phyloP scores from a whole-genome alignment of 148 eudicot genomes.

The Rhododendron griersonianum region DNA sequence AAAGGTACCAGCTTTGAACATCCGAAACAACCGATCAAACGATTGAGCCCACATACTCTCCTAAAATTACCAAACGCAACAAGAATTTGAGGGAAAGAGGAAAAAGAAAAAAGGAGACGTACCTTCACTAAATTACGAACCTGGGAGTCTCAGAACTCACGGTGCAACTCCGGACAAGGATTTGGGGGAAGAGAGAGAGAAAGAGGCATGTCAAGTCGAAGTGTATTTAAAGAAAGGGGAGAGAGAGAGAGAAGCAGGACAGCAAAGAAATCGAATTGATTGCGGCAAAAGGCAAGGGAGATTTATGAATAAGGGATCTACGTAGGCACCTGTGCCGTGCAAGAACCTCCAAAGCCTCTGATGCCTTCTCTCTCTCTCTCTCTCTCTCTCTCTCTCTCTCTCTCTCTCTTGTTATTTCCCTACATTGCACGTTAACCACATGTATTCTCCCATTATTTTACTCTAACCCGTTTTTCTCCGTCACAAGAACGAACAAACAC shows the following conservation, averaged over 20 bases:
- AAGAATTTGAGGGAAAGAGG: background rate
- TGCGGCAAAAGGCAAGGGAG: slow-evolving; percentile 67
- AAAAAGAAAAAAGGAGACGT: background rate
- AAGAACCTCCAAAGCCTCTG: slow-evolving; percentile 42
- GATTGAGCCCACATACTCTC: background rate
- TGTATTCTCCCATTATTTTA: slow-evolving; percentile 14
- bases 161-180: background rate
- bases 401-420: slow-evolving; percentile 21
- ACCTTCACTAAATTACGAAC: slow-evolving; percentile 16
- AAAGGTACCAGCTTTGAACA: slow-evolving; percentile 11
- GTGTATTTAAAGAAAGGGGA: background rate
- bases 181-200: background rate
- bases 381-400: slow-evolving; percentile 5
- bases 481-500: background rate
- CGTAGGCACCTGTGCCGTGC: slow-evolving; percentile 73
- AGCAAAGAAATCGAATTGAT: slow-evolving; percentile 42
- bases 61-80: background rate
- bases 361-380: slow-evolving; percentile 16
- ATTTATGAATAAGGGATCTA: slow-evolving; percentile 39
- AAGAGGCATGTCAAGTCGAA: background rate
- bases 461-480: background rate
- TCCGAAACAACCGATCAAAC: slow-evolving; percentile 2
- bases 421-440: slow-evolving; percentile 67
- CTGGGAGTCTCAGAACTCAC: slow-evolving; percentile 1
- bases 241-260: slow-evolving; percentile 14